Percentiles rank a stretch among this genome's conserved stretches.
These are phyloP conservation scores for Neurospora sp. DNA, from an alignment of 495 filamentous ascomycete species.

Conservation along the genomic window DNA sequence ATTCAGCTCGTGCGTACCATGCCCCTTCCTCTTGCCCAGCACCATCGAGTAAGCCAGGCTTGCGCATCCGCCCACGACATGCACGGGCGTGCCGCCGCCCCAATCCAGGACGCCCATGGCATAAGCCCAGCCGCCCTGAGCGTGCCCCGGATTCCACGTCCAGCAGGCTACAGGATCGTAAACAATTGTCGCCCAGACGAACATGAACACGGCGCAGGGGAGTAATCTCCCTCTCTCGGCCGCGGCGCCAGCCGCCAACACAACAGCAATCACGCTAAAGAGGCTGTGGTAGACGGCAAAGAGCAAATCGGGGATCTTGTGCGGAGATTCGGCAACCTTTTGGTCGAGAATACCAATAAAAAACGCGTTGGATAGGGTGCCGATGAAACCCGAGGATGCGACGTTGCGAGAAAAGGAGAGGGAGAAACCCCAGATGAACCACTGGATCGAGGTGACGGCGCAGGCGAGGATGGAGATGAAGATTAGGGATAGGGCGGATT, in stretches of 20 bases:
- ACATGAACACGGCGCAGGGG: conserved; percentile 81
- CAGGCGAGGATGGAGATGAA: conserved; percentile 92
- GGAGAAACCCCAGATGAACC: conserved; percentile 99
- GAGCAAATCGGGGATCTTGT: conserved; percentile 75
- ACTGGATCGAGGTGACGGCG: conserved; percentile 85
- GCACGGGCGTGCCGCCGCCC: conserved; percentile 88
- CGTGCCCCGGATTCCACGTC: conserved; percentile 69
- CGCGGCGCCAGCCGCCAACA: conserved; percentile 80
- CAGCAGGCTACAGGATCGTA: conserved; percentile 94
- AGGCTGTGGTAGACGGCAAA: conserved; percentile 94
- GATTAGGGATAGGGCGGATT: conserved; percentile 86
- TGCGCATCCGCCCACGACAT: conserved; percentile 80
- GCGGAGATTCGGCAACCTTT: conserved; percentile 33
- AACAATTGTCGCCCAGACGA: conserved; percentile 89
- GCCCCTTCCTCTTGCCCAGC: conserved; percentile 77
- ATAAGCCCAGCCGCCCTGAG: conserved; percentile 60
- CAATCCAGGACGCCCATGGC: conserved; percentile 82
- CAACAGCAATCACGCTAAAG: conserved; percentile 91
- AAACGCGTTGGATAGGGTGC: conserved; percentile 76
- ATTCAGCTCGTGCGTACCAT: conserved; percentile 83
- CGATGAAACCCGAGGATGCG: conserved; percentile 57
- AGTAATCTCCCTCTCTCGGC: conserved; percentile 46
- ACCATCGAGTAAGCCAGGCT: conserved; percentile 83
- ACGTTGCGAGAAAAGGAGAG: conserved; percentile 84
- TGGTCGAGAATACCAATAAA: conserved; percentile 65